Evolutionary conservation across 495 filamentous ascomycete species (phyloP).

Genomic region (Aspergillus bridgeri): DNA sequence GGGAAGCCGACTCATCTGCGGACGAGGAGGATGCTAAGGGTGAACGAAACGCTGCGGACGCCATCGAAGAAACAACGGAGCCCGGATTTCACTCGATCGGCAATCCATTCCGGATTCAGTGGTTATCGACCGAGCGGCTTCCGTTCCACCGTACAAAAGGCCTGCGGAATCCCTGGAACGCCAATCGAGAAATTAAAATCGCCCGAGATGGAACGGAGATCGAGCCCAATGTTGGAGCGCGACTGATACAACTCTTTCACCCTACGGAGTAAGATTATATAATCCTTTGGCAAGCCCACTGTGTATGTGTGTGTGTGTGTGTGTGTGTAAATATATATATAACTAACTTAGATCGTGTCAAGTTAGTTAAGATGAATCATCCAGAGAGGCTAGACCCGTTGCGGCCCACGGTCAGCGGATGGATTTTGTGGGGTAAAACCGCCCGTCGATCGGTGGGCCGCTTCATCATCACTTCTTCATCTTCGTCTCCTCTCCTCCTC

Average conservation of each 20-base stretch:
- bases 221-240: slow-evolving; percentile 76
- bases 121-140: slow-evolving; percentile 80
- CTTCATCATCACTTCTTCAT: slow-evolving; percentile 1
- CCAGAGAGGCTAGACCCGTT: slow-evolving; percentile 16
- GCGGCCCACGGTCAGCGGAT: slow-evolving; percentile 15
- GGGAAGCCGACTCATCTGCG: slow-evolving; percentile 77
- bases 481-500: not conserved
- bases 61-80: slow-evolving; percentile 35
- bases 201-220: slow-evolving; percentile 94
- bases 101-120: slow-evolving; percentile 89
- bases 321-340: no score
- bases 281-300: no score
- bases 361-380: slow-evolving; percentile 20
- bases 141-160: slow-evolving; percentile 91
- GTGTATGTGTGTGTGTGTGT: no score
- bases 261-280: no score
- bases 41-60: slow-evolving; percentile 32
- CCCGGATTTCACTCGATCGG: slow-evolving; percentile 67
- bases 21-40: slow-evolving; percentile 34
- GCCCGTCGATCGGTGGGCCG: not conserved
- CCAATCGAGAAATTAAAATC: slow-evolving; percentile 94
- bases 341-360: no score
- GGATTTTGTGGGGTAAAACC: slow-evolving; percentile 22
- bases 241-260: slow-evolving; percentile 77
- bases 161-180: slow-evolving; percentile 93